Conservation (phyloP, 441 rosid genomes). For the Pelargonium australe region DNA sequence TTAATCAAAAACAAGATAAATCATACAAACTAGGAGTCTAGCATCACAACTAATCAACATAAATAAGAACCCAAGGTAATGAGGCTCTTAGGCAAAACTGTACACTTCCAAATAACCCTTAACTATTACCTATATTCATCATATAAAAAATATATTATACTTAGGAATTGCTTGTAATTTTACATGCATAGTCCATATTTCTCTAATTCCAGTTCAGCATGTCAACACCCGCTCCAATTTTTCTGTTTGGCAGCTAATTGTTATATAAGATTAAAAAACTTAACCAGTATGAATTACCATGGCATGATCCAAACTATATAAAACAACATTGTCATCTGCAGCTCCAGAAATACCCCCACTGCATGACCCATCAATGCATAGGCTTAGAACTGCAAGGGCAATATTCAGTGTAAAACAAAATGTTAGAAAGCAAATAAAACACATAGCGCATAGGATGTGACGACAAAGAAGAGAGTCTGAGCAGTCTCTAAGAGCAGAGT, state of each 20-base stretch:
- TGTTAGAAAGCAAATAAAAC: constrained; percentile 14
- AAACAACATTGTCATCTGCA: constrained; percentile 67
- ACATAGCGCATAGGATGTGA: neutral
- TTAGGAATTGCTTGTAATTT: neutral
- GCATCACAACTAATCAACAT: neutral
- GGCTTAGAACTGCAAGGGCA: constrained; percentile 59
- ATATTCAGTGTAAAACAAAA: constrained; percentile 16
- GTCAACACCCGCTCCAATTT: neutral
- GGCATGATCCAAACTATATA: constrained; percentile 64
- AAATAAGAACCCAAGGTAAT: no score
- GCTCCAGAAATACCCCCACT: constrained; percentile 81
- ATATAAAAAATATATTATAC: neutral
- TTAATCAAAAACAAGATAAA: neutral
- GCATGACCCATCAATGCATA: constrained; percentile 58
- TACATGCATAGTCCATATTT: neutral
- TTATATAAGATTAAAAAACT: constrained; percentile 7
- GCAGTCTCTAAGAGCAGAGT: constrained; percentile 13
- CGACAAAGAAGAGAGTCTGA: constrained; percentile 9
- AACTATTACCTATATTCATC: neutral
- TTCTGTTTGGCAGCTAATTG: neutral
- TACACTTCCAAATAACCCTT: neutral
- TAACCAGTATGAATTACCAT: constrained; percentile 35
- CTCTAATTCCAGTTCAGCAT: neutral
- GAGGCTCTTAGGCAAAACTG: neutral
- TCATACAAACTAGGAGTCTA: neutral